Percentiles rank a stretch among this genome's conserved stretches.
Evolutionary conservation across 2,329 filamentous ascomycete species (phyloP).

Genomic region (Pleoardoris graminearum): DNA sequence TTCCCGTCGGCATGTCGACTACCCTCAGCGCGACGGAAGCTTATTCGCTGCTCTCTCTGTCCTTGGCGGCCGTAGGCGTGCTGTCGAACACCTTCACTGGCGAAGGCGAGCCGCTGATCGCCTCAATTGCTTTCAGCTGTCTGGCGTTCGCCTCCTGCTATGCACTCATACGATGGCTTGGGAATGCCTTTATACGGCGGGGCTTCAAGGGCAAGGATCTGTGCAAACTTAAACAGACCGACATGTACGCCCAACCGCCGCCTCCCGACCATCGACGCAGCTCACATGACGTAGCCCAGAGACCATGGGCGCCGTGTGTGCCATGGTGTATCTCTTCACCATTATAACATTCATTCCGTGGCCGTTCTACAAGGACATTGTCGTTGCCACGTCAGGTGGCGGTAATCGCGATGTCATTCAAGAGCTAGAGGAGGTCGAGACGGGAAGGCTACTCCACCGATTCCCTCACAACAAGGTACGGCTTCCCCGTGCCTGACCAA

Average conservation of each 20-base stretch:
- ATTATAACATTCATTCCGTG: constrained; percentile 95
- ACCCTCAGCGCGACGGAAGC: constrained; percentile 58
- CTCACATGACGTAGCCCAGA: constrained; percentile 66
- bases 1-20: constrained; percentile 27
- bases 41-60: constrained; percentile 64
- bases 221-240: constrained; percentile 72
- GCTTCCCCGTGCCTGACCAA: not conserved
- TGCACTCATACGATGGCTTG: constrained; percentile 90
- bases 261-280: not conserved
- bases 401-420: constrained; percentile 87
- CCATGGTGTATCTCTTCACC: constrained; percentile 85
- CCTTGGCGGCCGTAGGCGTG: constrained; percentile 70
- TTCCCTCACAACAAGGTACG: constrained; percentile 92
- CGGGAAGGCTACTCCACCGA: constrained; percentile 81
- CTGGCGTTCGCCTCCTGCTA: constrained; percentile 82
- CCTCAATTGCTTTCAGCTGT: constrained; percentile 82
- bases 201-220: constrained; percentile 90
- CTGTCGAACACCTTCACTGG: constrained; percentile 76
- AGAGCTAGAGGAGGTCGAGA: constrained; percentile 72
- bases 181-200: constrained; percentile 82
- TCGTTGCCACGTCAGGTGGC: constrained; percentile 89
- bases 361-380: constrained; percentile 97
- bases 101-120: constrained; percentile 86
- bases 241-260: constrained; percentile 62
- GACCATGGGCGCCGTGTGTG: constrained; percentile 93